A percentile compares a stretch with the other conserved stretches of the same genome.
These are phyloP conservation scores for Backusella macrospora DNA, from an alignment of 192 early-diverging fungal species.

Conservation along the genomic window DNA sequence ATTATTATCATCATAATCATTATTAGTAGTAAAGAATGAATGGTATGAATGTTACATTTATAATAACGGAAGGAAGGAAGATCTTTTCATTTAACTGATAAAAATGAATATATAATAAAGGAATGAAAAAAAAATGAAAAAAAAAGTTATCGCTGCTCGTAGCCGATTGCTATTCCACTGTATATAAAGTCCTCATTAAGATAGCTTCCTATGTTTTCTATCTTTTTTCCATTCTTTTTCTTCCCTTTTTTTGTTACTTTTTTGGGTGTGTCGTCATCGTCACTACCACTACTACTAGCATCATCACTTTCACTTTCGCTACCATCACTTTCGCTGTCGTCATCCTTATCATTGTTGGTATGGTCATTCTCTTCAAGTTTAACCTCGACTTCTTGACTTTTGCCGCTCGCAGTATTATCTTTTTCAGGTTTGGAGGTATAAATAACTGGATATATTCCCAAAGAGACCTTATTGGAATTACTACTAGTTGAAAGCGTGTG, in stretches of 20 bases:
- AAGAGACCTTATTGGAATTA: background rate
- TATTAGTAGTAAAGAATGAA: too few relatives aligned
- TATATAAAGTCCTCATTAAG: background rate
- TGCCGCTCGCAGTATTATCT: too few relatives aligned
- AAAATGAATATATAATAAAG: background rate
- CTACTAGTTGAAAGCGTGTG: background rate
- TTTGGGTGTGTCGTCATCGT: background rate
- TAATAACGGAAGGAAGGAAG: too few relatives aligned
- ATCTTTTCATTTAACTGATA: too few relatives aligned
- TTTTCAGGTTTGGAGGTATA: background rate
- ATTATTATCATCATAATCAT: too few relatives aligned
- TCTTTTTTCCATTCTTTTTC: background rate
- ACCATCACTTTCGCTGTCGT: background rate
- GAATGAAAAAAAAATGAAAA: background rate
- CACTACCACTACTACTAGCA: background rate
- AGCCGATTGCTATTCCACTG: background rate
- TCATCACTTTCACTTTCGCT: background rate
- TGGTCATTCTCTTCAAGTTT: background rate
- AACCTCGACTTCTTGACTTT: too few relatives aligned
- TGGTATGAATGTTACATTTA: too few relatives aligned
- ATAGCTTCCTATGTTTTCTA: background rate
- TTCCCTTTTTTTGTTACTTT: slow-evolving; percentile 6
- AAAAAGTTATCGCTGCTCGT: background rate
- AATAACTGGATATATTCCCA: background rate
- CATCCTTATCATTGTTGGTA: background rate